Base-by-base conservation (phyloP, 208 protist genomes). In the Trypanosoma platydactyli region DNA sequence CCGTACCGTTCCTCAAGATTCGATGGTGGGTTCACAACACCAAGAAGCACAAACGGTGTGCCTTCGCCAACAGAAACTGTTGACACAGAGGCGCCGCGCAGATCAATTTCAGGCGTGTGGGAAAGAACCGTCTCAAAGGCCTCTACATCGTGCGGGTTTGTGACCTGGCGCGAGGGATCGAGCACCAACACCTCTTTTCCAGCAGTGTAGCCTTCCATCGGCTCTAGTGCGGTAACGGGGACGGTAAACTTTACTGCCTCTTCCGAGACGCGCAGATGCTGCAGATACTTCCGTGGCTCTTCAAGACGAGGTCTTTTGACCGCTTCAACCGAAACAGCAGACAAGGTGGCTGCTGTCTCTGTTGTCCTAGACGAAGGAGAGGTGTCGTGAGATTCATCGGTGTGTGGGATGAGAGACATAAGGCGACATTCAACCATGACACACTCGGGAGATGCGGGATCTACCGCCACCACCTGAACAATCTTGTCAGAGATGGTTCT, bases 121-220 rank as follows among this genome's bases (percentile, higher is more conserved):
- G 68, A 62, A 42, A 80, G 15, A 29, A 68, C 45, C 12, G 60
- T 49, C 57, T 83, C 72, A 40, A 95, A 65, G 25, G 68, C 59
- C 38, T 80, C 63, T 38, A 95, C 44, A 59, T 81, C 79, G 54
- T 84, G 80, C 15, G 81, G 76, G 48, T 91, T 59, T 13, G 58
- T 75, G 22, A 95, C 68, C 66, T 95, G 89, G 25, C 83, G 73
- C 46, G 77, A 65, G 0, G 85, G 77, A 13, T 76, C 61, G 11
- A 69, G 77, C 18, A 91, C 84, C 50, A 84, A 80, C n/a, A 95
- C 80, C 29, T 86, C 75, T 59, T 83, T 85, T 13, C 82, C 86
- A 1, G 56, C 56, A 30, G 60, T 51, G 24, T 86, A 86, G 12
- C 77, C 80, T 4, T 68, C 65, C 73, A 95, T 77, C 48, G 83